Percentiles rank a stretch among this genome's conserved stretches.
Evolutionary conservation across 169 alveolate genomes (phyloP).

Genomic region (Plasmodium fragile): DNA sequence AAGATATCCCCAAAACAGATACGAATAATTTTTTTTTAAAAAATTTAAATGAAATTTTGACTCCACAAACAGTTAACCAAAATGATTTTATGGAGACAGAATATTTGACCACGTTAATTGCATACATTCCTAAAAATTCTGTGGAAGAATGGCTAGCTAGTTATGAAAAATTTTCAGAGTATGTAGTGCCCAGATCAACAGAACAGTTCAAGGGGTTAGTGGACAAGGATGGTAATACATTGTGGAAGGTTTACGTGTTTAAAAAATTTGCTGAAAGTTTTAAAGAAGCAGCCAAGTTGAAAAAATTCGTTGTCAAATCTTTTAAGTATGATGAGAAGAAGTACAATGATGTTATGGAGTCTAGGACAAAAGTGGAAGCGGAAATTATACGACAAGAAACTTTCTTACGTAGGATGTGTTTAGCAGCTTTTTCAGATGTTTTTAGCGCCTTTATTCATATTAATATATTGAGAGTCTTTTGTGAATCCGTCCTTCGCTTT

Average conservation of each 20-base stretch:
- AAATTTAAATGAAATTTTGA: conserved; percentile 89
- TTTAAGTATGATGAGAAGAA: conserved; percentile 89
- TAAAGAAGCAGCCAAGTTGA: conserved; percentile 82
- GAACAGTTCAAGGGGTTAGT: conserved; percentile 79
- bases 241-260: conserved; percentile 88
- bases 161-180: conserved; percentile 83
- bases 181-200: conserved; percentile 91
- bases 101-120: conserved; percentile 89
- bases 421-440: conserved; percentile 91
- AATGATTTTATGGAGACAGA: conserved; percentile 88
- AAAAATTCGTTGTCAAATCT: conserved; percentile 84
- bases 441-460: conserved; percentile 90
- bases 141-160: conserved; percentile 80
- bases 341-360: conserved; percentile 84
- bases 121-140: conserved; percentile 85
- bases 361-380: conserved; percentile 86
- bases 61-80: conserved; percentile 88
- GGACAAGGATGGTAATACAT: conserved; percentile 85
- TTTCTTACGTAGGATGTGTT: conserved; percentile 89
- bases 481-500: conserved; percentile 92
- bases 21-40: conserved; percentile 70
- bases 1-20: conserved; percentile 77
- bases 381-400: conserved; percentile 90
- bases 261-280: conserved; percentile 84
- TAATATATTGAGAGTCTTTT: conserved; percentile 92